A percentile compares a stretch with the other conserved stretches of the same genome.
Evolutionary conservation across 1,139 yeast species (phyloP).

Genomic region (Geotrichum bryndzae): DNA sequence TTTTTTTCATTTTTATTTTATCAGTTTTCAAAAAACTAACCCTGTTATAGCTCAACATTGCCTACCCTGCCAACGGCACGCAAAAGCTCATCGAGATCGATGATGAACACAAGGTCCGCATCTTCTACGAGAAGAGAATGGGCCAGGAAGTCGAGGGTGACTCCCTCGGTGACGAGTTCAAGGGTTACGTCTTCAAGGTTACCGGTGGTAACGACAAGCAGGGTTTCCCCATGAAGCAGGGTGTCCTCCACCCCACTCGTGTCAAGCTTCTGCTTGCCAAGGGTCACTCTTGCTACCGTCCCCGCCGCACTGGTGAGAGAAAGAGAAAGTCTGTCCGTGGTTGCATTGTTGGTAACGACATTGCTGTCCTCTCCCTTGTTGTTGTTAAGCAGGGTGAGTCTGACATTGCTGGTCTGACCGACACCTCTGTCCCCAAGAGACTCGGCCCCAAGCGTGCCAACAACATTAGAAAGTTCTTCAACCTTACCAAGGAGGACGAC

Average conservation of each 20-base stretch:
- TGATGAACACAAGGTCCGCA: slow-evolving; percentile 98
- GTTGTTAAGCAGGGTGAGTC: slow-evolving; percentile 96
- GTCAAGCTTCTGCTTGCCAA: slow-evolving; percentile 90
- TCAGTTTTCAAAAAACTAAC: no score
- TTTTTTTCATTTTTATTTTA: no score
- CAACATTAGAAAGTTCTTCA: slow-evolving; percentile 99
- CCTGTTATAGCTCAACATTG: slow-evolving; percentile 70
- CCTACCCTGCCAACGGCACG: slow-evolving; percentile 99
- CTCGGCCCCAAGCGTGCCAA: slow-evolving; percentile 99
- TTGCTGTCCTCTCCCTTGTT: slow-evolving; percentile 89
- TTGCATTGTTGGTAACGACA: slow-evolving; percentile 96
- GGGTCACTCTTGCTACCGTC: slow-evolving; percentile 99
- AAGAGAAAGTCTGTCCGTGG: slow-evolving; percentile 99
- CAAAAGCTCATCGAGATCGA: slow-evolving; percentile 96
- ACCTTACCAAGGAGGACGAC: slow-evolving; percentile 95
- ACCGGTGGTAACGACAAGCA: slow-evolving; percentile 99
- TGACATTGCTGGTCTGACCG: slow-evolving; percentile 95
- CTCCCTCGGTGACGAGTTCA: slow-evolving; percentile 96
- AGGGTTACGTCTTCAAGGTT: slow-evolving; percentile 97
- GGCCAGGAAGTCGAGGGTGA: slow-evolving; percentile 99
- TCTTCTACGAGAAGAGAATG: slow-evolving; percentile 98
- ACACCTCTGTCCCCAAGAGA: slow-evolving; percentile 93
- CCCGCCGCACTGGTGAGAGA: slow-evolving; percentile 99
- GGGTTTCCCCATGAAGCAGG: slow-evolving; percentile 99
- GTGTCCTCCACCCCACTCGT: slow-evolving; percentile 99